Conservation (phyloP, 768 basidiomycete species). For the Amanita molliuscula region DNA sequence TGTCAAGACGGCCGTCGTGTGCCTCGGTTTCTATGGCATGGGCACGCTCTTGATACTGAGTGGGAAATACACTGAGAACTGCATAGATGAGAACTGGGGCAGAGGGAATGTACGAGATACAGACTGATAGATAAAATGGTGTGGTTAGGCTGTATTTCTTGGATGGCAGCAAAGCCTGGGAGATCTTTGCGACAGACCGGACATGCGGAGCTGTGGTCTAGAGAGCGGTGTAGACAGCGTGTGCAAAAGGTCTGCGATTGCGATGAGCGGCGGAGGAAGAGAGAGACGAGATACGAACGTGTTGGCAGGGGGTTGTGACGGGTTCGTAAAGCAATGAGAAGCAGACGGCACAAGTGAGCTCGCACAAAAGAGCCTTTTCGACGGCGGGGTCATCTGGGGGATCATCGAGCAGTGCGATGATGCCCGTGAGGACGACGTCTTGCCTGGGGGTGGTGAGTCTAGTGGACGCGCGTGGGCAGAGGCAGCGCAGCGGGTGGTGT, state of each 20-base stretch:
- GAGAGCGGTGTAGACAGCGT: slow-evolving; percentile 79
- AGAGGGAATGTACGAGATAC: slow-evolving; percentile 13
- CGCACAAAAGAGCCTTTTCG: slow-evolving; percentile 52
- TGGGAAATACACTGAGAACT: slow-evolving; percentile 66
- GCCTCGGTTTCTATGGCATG: slow-evolving; percentile 64
- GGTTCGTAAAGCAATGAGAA: slow-evolving; percentile 77
- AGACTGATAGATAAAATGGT: slow-evolving; percentile 59
- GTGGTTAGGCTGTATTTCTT: slow-evolving; percentile 71
- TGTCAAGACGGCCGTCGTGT: slow-evolving; percentile 69
- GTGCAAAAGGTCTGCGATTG: slow-evolving; percentile 73
- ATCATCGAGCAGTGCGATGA: slow-evolving; percentile 30
- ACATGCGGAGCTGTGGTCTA: slow-evolving; percentile 77
- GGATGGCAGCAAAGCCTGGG: slow-evolving; percentile 69
- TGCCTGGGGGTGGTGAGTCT: slow-evolving; percentile 10
- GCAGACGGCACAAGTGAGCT: slow-evolving; percentile 89
- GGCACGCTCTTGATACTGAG: slow-evolving; percentile 49
- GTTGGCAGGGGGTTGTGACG: slow-evolving; percentile 91
- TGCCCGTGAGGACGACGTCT: slow-evolving; percentile 52
- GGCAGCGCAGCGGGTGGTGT: slow-evolving; percentile 26
- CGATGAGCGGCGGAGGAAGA: slow-evolving; percentile 8
- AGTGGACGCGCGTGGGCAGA: slow-evolving; percentile 9
- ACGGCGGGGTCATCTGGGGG: slow-evolving; percentile 30
- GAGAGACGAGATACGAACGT: slow-evolving; percentile 40
- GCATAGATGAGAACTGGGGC: slow-evolving; percentile 5
- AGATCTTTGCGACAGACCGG: slow-evolving; percentile 79